A percentile compares a stretch with the other conserved stretches of the same genome.
Evolutionary conservation across 78 protist species (phyloP).

Genomic region (Pigoraptor vietnamica): DNA sequence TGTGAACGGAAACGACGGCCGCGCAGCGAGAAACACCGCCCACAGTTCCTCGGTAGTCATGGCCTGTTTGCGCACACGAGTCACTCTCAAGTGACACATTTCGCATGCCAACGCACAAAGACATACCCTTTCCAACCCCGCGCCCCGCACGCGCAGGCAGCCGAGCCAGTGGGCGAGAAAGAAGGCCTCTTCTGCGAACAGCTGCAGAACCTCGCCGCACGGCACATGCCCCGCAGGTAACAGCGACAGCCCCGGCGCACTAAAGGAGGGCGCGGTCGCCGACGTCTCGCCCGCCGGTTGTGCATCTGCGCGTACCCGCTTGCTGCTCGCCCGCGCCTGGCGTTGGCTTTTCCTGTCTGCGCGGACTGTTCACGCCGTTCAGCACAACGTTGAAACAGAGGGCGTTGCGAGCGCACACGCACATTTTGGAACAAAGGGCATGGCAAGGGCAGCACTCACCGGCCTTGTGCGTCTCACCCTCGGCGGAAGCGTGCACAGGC

Average conservation of each 20-base stretch:
- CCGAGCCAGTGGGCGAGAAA: neutral
- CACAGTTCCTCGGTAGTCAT: neutral
- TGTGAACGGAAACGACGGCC: neutral
- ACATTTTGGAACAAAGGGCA: neutral
- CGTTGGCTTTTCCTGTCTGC: too few relatives aligned
- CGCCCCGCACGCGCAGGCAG: neutral
- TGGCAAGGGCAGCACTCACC: neutral
- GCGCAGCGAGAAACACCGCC: neutral
- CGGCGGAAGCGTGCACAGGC: neutral
- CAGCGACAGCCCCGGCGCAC: neutral
- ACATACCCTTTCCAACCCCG: neutral
- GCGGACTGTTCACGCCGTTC: too few relatives aligned
- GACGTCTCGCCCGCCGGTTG: too few relatives aligned
- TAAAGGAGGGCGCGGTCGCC: neutral
- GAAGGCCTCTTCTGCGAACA: neutral
- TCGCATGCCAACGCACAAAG: neutral
- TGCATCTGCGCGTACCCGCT: too few relatives aligned
- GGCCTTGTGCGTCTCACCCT: neutral
- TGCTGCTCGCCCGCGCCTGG: too few relatives aligned
- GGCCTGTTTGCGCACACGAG: neutral
- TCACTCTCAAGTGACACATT: too few relatives aligned
- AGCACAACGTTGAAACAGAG: too few relatives aligned
- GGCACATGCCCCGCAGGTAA: neutral
- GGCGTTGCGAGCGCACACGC: too few relatives aligned
- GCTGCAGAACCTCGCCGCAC: neutral